These are phyloP conservation scores for Sindora glabra DNA, from an alignment of 306 rosid species.

Conservation along the genomic window DNA sequence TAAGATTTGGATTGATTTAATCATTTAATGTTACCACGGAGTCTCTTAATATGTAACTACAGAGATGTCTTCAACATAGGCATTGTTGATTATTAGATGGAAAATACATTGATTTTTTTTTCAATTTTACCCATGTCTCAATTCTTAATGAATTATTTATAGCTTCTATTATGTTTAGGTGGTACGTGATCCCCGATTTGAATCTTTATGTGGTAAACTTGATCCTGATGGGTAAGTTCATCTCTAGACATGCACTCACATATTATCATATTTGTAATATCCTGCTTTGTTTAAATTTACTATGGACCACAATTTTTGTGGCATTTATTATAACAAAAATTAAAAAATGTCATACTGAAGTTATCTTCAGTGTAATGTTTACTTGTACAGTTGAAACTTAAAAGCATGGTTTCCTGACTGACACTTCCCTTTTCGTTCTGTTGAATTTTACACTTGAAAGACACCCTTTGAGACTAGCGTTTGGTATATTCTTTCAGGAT, in stretches of 20 bases:
- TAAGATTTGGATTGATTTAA: no score
- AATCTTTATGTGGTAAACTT: constrained; percentile 57
- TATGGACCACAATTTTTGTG: background rate
- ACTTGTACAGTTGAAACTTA: no score
- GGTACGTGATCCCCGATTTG: constrained; percentile 73
- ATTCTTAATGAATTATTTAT: constrained; percentile 4
- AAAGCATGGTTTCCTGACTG: no score
- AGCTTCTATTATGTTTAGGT: constrained; percentile 36
- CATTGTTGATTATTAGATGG: background rate
- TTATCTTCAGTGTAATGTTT: background rate
- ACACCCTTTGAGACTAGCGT: no score
- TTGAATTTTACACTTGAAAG: no score
- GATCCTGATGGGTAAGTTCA: constrained; percentile 57
- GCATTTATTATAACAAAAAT: background rate
- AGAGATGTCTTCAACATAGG: background rate
- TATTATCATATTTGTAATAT: background rate
- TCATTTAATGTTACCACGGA: background rate
- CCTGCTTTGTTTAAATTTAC: background rate
- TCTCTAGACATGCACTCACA: background rate
- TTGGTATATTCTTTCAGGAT: no score
- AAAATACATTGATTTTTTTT: background rate
- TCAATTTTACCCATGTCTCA: background rate
- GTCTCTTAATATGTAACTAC: background rate
- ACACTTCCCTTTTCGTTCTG: no score
- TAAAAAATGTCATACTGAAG: background rate